Evolutionary conservation across 495 filamentous ascomycete species (phyloP), one percentile per base, ranked within the genome.

Genomic region (Friedmanniomyces simplex): DNA sequence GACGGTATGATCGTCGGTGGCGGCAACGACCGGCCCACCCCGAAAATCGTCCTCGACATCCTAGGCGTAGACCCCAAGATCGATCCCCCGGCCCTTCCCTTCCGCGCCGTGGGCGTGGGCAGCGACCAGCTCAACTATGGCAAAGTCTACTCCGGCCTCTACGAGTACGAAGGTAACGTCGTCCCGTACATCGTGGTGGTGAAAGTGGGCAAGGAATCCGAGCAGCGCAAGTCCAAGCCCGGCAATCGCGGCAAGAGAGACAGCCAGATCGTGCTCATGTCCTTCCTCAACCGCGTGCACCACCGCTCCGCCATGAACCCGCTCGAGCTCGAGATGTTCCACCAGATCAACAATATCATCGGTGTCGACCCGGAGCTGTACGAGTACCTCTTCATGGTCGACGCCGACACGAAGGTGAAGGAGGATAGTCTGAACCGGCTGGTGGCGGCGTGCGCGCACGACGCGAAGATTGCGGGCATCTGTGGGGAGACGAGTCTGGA

Each of bases 261-360:
- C 72, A 91, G 91, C 16, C 93, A 98, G 71, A 85, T 97, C 56
- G 70, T 89, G 74, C 67, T 86, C 28, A 78, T 86, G 68, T 86
- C 82, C 69, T 97, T 98, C 81, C 81, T 98, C 63, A 97, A 97
- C 73, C 89, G 94, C 50, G 91, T 98, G 16, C 93, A 98, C 69
- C 87, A 98, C 69, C 88, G 89, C 57, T 74, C 85, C 4, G 82
- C 91, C 5, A 98, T 98, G 93, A 88, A 82, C 42, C 94, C 93
- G 11, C 83, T 98, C 24, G 91, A 98, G 70, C 78, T 98, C 21
- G 93, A 98, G 68, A 91, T 97, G 75, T 96, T 95, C 77, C 91
- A 98, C 63, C 93, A 98, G 69, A 91, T 98, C 76, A 95, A 95
- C 74, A 98, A 98, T 67, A 87, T 98, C 65, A 98, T 98, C 61